phyloP scores from a whole-genome alignment of 2,329 filamentous ascomycete genomes.

The Biscogniauxia marginata region DNA sequence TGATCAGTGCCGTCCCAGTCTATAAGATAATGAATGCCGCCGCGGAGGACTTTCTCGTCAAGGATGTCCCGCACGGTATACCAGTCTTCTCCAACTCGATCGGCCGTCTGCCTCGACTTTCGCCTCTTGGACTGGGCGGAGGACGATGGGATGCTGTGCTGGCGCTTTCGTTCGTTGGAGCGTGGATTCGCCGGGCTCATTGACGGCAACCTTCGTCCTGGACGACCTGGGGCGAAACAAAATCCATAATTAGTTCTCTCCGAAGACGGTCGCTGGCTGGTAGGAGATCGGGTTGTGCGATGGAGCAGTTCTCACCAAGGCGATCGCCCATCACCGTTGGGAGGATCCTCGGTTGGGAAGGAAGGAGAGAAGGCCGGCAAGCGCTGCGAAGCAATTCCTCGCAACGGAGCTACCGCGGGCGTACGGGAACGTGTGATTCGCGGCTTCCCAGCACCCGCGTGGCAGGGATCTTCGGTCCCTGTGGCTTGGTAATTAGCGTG shows the following conservation, averaged over 20 bases:
- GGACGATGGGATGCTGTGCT: background rate
- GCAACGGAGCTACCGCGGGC: constrained; percentile 1
- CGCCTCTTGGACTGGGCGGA: constrained; percentile 9
- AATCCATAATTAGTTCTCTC: constrained; percentile 22
- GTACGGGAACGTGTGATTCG: constrained; percentile 8
- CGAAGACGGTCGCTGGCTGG: constrained; percentile 3
- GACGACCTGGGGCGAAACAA: constrained; percentile 18
- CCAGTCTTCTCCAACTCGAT: constrained; percentile 18
- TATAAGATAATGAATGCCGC: constrained; percentile 46
- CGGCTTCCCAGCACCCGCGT: background rate
- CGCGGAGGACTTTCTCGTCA: constrained; percentile 32
- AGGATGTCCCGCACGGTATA: constrained; percentile 37
- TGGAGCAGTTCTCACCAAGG: constrained; percentile 21
- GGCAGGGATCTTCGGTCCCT: background rate
- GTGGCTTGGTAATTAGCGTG: constrained; percentile 10
- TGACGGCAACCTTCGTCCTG: constrained; percentile 19
- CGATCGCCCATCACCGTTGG: constrained; percentile 17
- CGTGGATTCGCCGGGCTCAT: constrained; percentile 22
- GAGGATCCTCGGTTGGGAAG: constrained; percentile 6
- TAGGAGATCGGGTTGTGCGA: background rate
- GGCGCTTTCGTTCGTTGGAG: constrained; percentile 4
- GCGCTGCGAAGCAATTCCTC: constrained; percentile 1
- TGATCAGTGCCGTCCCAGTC: constrained; percentile 54
- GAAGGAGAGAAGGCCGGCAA: constrained; percentile 7
- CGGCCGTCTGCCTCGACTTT: constrained; percentile 3